Conservation (phyloP, 148 eudicot genomes). For the Beta vulgaris region DNA sequence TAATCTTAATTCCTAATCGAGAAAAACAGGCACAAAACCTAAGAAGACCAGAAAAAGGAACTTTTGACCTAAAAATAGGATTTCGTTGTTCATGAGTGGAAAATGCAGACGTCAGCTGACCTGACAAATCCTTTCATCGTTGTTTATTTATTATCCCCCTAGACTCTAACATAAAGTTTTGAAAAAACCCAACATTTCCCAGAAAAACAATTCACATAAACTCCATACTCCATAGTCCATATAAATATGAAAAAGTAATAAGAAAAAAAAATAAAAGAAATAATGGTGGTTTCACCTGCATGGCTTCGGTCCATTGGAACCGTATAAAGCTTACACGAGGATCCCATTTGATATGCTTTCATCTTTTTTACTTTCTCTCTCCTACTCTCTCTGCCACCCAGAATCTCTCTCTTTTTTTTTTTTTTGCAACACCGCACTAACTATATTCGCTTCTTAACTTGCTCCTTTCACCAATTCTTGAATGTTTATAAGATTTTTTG, state of each 20-base stretch:
- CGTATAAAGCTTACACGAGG: conserved; percentile 60
- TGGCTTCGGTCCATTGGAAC: conserved; percentile 38
- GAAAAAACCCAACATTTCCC: not conserved
- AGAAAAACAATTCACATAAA: not conserved
- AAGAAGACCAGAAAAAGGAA: not conserved
- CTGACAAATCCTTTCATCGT: too few species aligned
- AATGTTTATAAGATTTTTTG: not conserved
- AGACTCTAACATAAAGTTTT: too few species aligned
- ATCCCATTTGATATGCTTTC: conserved; percentile 41
- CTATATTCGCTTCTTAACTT: conserved; percentile 4
- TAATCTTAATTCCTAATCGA: too few species aligned
- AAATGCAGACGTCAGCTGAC: not conserved
- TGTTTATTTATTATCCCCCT: too few species aligned
- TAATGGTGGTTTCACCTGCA: conserved; percentile 21
- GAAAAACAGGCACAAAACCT: too few species aligned
- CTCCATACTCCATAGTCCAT: too few species aligned
- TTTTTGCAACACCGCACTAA: conserved; percentile 3
- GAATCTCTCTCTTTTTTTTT: conserved; percentile 18
- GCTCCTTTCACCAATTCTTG: not conserved
- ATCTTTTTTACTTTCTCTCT: not conserved
- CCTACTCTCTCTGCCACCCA: conserved; percentile 31
- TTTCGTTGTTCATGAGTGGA: not conserved
- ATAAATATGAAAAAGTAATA: not conserved
- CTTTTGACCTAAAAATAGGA: not conserved
- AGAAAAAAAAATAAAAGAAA: not conserved